phyloP scores from a whole-genome alignment of 352 stramenopile species.

The Phytophthora sp. region DNA sequence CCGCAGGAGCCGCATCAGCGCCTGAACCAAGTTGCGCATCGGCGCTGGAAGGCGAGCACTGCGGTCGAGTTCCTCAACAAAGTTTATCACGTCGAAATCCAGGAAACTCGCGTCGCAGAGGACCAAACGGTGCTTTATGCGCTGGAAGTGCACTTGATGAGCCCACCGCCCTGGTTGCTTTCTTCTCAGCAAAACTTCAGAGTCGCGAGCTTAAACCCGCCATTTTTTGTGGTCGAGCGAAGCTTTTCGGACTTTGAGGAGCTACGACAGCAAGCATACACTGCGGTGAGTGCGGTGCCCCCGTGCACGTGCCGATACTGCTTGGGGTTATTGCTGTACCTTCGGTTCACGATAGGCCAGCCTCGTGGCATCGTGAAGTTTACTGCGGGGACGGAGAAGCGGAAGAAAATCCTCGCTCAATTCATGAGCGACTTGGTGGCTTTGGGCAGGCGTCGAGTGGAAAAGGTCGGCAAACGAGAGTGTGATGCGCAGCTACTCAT shows the following conservation, averaged over 20 bases:
- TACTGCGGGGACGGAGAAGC: not conserved
- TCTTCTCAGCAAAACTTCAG: not conserved
- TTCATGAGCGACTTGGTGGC: constrained; percentile 28
- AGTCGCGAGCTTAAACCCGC: too few relatives aligned
- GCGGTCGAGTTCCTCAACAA: constrained; percentile 41
- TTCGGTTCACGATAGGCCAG: not conserved
- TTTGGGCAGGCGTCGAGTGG: constrained; percentile 32
- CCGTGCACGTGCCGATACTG: not conserved
- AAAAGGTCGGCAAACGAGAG: constrained; percentile 8
- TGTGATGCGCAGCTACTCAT: constrained; percentile 41
- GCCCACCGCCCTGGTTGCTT: constrained; percentile 7
- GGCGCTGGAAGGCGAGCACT: constrained; percentile 19
- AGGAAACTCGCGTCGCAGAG: constrained; percentile 17
- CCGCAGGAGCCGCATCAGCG: not conserved
- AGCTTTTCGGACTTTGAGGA: not conserved
- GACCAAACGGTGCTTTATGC: constrained; percentile 35
- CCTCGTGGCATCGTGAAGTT: not conserved
- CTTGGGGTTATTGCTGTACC: too few relatives aligned
- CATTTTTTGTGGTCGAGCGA: not conserved
- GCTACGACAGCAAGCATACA: not conserved
- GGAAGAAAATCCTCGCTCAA: not conserved
- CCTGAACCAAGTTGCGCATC: constrained; percentile 34
- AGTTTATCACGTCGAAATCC: constrained; percentile 47
- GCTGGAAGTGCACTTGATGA: constrained; percentile 42
- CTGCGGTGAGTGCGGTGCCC: not conserved